Evolutionary conservation across 768 basidiomycete genomes (phyloP), one percentile per base, ranked within the genome.

Genomic region (Phylloporus sp.): DNA sequence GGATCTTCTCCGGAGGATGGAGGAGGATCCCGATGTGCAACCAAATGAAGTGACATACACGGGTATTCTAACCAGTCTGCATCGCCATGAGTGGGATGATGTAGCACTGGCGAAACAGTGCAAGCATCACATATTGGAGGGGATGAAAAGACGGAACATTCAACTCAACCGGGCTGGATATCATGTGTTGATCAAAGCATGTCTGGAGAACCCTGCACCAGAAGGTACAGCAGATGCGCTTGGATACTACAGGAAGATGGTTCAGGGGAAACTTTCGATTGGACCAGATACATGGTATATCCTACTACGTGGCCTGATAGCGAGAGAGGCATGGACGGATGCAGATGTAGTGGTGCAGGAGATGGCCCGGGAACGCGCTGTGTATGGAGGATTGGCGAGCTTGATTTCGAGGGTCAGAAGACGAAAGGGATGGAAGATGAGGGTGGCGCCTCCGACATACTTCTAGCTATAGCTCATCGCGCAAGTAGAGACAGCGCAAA

Each of bases 11-110:
- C 69, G 75, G 48, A 77, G 76, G 61, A 93, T 97, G 89, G 93
- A 92, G 66, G 68, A 73, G 47, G 70, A 77, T 47, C 67, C 72
- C 4, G 65, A 72, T 5, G 66, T 73, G 23, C 66, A 66, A 41
- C 86, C 91, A 1, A 95, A 87, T 63, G 81, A 82, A 53, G 77
- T 92, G 55, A 93, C 91, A 26, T 98, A 93, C 69, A 94, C 92
- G 0, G 75, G 83, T 2, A 73, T 97, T 44, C 74, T 97, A 43
- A 73, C 84, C 8, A 87, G 85, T 5, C 74, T 95, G 56, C 80
- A 88, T 63, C 79, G 84, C 26, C 80, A 78, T 15, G 59, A 70
- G 9, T 81, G 82, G 75, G 60, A 80, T 49, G 66, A 79, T 22
- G 57, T 72, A 6, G 58, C 69, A 26, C 68, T 76, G 36, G 73